These are phyloP conservation scores for Scheffersomyces lignicola DNA, from an alignment of 1,139 yeast genomes.

Conservation along the genomic window DNA sequence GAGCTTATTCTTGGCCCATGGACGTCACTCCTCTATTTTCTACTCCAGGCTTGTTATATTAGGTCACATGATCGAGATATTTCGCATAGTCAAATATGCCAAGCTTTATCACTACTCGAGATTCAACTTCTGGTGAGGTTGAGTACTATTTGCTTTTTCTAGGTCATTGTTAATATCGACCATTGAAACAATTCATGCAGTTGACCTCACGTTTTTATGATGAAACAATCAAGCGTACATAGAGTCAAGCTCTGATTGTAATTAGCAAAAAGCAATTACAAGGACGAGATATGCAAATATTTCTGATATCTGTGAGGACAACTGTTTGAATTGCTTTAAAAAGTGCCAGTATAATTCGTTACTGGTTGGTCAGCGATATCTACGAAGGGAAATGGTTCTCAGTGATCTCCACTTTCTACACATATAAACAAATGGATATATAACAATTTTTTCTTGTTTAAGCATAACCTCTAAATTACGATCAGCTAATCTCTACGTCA, in stretches of 20 bases:
- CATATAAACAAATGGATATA: too few relatives aligned
- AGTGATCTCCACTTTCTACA: too few relatives aligned
- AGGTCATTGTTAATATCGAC: conserved; percentile 12
- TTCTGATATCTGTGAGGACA: too few relatives aligned
- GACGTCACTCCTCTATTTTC: conserved; percentile 35
- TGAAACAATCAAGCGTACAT: conserved; percentile 80
- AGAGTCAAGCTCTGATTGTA: conserved; percentile 91
- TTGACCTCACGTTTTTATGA: conserved; percentile 41
- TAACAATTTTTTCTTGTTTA: too few relatives aligned
- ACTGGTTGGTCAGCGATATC: too few relatives aligned
- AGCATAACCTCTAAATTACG: too few relatives aligned
- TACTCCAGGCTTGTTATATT: conserved; percentile 29
- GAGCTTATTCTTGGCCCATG: conserved; percentile 85
- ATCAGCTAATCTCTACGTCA: too few relatives aligned
- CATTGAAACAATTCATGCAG: conserved; percentile 6
- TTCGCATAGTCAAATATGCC: conserved; percentile 77
- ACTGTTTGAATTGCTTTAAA: too few relatives aligned
- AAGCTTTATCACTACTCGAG: conserved; percentile 30
- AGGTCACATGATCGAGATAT: conserved; percentile 22
- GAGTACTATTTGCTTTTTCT: conserved; percentile 19
- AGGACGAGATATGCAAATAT: conserved; percentile 47
- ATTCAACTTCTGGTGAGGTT: conserved; percentile 23
- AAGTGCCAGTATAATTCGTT: too few relatives aligned
- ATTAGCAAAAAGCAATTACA: conserved; percentile 11
- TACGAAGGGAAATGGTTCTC: too few relatives aligned